Evolutionary conservation across 352 stramenopile genomes (phyloP), one percentile per base, ranked within the genome.

Genomic region (Globisporangium takayamanum): DNA sequence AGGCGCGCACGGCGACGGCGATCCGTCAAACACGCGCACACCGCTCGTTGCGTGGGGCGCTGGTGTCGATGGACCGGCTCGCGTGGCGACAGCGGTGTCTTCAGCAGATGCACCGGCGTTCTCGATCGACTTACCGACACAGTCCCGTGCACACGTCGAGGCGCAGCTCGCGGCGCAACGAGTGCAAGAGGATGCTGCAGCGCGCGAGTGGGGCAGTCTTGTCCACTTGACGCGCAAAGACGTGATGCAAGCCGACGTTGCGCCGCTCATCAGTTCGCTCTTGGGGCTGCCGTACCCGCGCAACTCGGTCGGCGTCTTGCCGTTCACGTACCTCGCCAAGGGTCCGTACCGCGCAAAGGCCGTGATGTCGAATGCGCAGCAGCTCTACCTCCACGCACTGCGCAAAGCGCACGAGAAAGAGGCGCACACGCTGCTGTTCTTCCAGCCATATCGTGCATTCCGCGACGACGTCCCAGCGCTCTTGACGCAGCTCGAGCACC

Each of bases 231-330:
- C 75, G 50, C 78, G 85, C 14, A 85, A 81, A 49, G 85, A 95
- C 53, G 83, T 93, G 30, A 89, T 93, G 79, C 85, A 95, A 56
- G 84, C 82, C 10, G 83, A 95, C 60, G 65, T 95, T 1, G 85
- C 85, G n/a, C 82, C 83, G 15, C 67, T 93, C 3, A 74, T 91
- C 42, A 86, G 78, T 51, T 68, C 81, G 45, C 57, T 95, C 26
- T 59, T 95, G 15, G 85, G 85, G 3, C 41, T 88, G 2, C 81
- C 83, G 36, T 90, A 89, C 46, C 83, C 85, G 0, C 76, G 84
- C n/a, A 95, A 95, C 53, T 95, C 85, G 25, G 80, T 93, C 5
- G 83, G 83, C 26, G 76, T 90, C 18, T 60, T 93, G 41, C 85
- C 83, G 12, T 90, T 89, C 37, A 78, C 75, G 50, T 92, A 80